Evolutionary conservation across 2,329 filamentous ascomycete genomes (phyloP).

Genomic region (Colletotrichum echinochloae): DNA sequence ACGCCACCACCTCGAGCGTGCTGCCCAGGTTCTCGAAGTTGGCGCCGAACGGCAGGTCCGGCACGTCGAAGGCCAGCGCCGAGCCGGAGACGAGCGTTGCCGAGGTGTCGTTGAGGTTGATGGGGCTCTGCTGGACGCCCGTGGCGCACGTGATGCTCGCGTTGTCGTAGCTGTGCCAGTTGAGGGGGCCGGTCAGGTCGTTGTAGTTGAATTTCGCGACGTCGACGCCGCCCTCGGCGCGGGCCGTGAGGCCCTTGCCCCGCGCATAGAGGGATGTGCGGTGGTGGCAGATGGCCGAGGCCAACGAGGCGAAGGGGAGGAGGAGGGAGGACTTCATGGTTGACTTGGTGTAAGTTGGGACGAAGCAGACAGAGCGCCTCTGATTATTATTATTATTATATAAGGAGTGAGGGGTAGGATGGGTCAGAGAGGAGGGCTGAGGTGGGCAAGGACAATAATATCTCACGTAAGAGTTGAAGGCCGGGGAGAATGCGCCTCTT

Average conservation of each 20-base stretch:
- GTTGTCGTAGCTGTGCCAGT: constrained; percentile 62
- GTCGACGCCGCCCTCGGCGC: constrained; percentile 46
- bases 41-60: constrained; percentile 50
- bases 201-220: constrained; percentile 57
- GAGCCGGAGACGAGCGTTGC: constrained; percentile 45
- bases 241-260: constrained; percentile 34
- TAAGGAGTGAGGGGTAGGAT: neutral
- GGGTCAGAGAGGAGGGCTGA: neutral
- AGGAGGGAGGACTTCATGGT: constrained; percentile 43
- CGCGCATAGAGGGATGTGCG: constrained; percentile 52
- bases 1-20: constrained; percentile 62
- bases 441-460: neutral
- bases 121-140: constrained; percentile 66
- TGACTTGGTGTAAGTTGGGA: constrained; percentile 3
- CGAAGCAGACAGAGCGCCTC: neutral
- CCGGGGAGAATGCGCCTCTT: constrained; percentile 10
- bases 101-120: constrained; percentile 57
- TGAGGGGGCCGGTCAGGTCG: constrained; percentile 59
- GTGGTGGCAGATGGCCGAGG: constrained; percentile 46
- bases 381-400: neutral
- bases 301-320: constrained; percentile 42
- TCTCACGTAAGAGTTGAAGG: neutral
- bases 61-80: constrained; percentile 51
- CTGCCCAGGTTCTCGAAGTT: constrained; percentile 65
- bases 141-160: constrained; percentile 59